Evolutionary conservation across 345 rosid genomes (phyloP).

Genomic region (Trapa incisa): DNA sequence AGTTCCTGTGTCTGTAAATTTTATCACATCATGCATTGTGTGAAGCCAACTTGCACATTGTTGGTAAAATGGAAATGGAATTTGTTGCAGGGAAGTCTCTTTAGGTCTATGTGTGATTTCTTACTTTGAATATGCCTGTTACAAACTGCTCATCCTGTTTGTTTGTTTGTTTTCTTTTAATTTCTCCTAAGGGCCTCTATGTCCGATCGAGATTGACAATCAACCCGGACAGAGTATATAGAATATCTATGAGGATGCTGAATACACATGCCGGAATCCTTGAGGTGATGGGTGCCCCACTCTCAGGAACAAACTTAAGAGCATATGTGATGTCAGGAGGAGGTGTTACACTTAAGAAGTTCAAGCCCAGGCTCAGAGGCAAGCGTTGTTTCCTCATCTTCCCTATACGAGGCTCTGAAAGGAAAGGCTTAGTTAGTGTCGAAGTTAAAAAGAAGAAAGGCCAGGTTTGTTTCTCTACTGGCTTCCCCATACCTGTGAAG

Average conservation of each 20-base stretch:
- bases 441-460: constrained; percentile 90
- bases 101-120: background rate
- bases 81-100: background rate
- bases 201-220: constrained; percentile 67
- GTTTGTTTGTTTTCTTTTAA: background rate
- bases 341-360: constrained; percentile 51
- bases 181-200: constrained; percentile 51
- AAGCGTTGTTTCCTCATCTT: constrained; percentile 86
- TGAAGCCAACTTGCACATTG: background rate
- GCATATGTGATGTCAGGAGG: constrained; percentile 97
- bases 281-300: constrained; percentile 98
- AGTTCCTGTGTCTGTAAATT: background rate
- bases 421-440: constrained; percentile 79
- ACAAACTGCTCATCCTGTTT: background rate
- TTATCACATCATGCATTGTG: background rate
- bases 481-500: background rate
- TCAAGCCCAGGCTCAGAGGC: constrained; percentile 55
- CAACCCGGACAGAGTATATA: constrained; percentile 84
- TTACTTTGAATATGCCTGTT: background rate
- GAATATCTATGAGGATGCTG: constrained; percentile 82
- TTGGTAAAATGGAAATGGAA: background rate
- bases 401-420: constrained; percentile 81
- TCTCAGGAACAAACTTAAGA: constrained; percentile 65
- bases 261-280: constrained; percentile 85
- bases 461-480: constrained; percentile 42